Conservation (phyloP, 495 filamentous ascomycete species). For the Aspergillus haitiensis region DNA sequence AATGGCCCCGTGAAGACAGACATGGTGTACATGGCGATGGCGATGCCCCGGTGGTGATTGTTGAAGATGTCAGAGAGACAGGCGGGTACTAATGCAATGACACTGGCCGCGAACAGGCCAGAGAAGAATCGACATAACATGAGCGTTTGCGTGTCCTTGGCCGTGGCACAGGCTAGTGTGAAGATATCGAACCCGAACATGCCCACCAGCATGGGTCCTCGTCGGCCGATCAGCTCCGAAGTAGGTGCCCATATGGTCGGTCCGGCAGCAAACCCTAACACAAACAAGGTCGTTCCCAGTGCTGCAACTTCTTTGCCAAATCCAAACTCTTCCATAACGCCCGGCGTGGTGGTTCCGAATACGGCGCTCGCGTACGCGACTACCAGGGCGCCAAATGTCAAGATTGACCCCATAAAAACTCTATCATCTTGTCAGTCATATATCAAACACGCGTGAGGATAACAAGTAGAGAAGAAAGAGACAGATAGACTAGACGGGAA, state of each 20-base stretch:
- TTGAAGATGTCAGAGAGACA: slow-evolving; percentile 52
- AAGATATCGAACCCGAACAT: slow-evolving; percentile 53
- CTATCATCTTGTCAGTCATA: slow-evolving; percentile 4
- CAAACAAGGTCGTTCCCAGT: slow-evolving; percentile 51
- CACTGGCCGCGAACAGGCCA: slow-evolving; percentile 50
- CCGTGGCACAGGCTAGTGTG: slow-evolving; percentile 52
- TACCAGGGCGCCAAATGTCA: slow-evolving; percentile 43
- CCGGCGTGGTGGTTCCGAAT: slow-evolving; percentile 49
- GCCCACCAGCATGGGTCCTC: slow-evolving; percentile 49
- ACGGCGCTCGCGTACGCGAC: slow-evolving; percentile 51
- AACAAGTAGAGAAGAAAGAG: too few species aligned
- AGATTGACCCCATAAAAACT: slow-evolving; percentile 17
- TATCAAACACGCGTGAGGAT: not conserved
- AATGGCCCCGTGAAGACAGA: slow-evolving; percentile 47
- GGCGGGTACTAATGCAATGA: slow-evolving; percentile 50
- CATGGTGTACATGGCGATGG: slow-evolving; percentile 50
- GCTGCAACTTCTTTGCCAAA: slow-evolving; percentile 49
- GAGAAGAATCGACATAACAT: slow-evolving; percentile 50
- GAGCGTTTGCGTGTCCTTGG: slow-evolving; percentile 56
- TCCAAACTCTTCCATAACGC: slow-evolving; percentile 44
- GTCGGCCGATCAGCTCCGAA: slow-evolving; percentile 70
- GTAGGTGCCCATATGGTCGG: slow-evolving; percentile 62
- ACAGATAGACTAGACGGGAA: not conserved
- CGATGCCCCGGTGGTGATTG: slow-evolving; percentile 42
- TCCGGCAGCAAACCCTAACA: slow-evolving; percentile 53